Evolutionary conservation across 2,329 filamentous ascomycete species (phyloP), one percentile per base, ranked within the genome.

Genomic region (Blumeriella jaapii): DNA sequence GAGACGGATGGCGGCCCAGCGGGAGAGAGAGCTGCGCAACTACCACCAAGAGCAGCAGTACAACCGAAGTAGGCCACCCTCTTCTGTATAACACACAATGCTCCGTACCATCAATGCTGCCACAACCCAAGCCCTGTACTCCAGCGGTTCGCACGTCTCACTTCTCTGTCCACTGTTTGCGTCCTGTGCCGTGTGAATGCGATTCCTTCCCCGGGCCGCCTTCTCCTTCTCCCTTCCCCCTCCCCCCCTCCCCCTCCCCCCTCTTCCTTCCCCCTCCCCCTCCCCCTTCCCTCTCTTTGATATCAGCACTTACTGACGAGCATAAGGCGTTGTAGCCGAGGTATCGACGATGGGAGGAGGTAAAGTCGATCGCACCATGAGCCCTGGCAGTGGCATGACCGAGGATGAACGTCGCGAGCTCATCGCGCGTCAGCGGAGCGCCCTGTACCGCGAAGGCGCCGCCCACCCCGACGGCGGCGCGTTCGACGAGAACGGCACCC

Each of bases 1-100:
- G 74, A 85, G 91, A 68, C 82, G 89, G 70, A 93, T 96, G 84
- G 91, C 91, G 57, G 91, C 91, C 61, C 91, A 96, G 68, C 84
- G 91, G 64, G 91, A 98, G 71, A 83, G 89, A 64, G 91, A 98
- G 69, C 79, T 98, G 63, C 85, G 91, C 64, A 98, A 96, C 67
- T 94, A 96, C 67, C 91, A 98, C 68, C 93, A 95, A 67, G 91
- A 98, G 75, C 91, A 98, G 75, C 91, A 98, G 77, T 96, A 93
- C 68, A 93, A 96, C 71, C 80, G 89, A 84, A 95, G 91, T 96
- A 84, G 77, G 82, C 77, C 77, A 63, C 73, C 76, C 74, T 74
- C 72, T 71, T 69, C 73, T 74, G 71, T 72, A 74, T 81, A 78
- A 73, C 72, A 68, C 48, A 40, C 6, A 44, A 48, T n/a, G n/a